Conservation (phyloP, 306 rosid species). For the Psophocarpus tetragonolobus region DNA sequence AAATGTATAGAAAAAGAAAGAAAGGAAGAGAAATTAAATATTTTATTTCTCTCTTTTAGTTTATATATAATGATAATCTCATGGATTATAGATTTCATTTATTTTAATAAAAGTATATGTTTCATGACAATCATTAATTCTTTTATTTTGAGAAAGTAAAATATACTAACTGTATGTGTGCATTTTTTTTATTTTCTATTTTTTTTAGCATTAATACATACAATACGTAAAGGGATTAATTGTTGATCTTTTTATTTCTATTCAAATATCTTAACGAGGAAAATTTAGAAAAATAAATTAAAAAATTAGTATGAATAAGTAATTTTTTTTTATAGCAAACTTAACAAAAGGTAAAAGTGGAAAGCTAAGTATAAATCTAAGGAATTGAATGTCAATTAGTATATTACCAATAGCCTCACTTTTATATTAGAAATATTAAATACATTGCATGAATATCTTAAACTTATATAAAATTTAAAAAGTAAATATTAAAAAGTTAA, state of each 20-base stretch:
- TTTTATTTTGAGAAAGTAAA: not conserved
- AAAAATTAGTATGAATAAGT: not conserved
- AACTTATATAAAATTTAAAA: not conserved
- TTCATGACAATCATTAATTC: too few species aligned
- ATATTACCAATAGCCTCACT: not conserved
- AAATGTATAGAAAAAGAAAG: not conserved
- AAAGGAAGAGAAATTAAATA: not conserved
- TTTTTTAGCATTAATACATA: too few species aligned
- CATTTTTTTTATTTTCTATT: too few species aligned
- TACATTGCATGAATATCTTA: not conserved
- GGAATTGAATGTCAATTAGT: not conserved
- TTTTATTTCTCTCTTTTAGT: not conserved
- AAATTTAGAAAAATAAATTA: not conserved
- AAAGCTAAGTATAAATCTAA: not conserved
- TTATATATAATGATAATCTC: not conserved
- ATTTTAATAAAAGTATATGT: not conserved
- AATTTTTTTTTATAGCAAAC: not conserved
- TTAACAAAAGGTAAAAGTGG: not conserved
- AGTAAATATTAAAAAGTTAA: not conserved
- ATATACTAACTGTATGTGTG: too few species aligned
- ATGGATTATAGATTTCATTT: not conserved
- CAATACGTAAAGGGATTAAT: not conserved
- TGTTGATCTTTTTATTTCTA: too few species aligned
- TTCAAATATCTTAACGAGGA: not conserved
- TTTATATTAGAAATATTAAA: not conserved